phyloP scores from a whole-genome alignment of 1,284 basidiomycete species.

The Marasmius sp. region DNA sequence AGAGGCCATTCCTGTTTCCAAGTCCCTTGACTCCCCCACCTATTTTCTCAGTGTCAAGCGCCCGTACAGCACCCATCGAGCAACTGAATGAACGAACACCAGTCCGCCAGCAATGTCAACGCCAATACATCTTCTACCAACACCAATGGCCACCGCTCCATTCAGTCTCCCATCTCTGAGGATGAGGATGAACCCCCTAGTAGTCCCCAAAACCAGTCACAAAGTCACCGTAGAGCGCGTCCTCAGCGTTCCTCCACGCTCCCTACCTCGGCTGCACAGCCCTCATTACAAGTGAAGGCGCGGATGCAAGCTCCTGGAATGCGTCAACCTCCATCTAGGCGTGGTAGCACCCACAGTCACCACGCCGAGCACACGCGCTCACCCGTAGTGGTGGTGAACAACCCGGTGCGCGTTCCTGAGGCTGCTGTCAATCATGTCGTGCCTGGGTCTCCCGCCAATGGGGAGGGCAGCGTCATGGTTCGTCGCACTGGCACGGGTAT shows the following conservation, averaged over 20 bases:
- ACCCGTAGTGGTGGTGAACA: neutral
- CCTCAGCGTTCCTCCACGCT: slow-evolving; percentile 30
- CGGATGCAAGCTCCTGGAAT: neutral
- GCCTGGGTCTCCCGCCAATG: neutral
- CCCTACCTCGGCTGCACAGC: slow-evolving; percentile 9
- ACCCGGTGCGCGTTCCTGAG: neutral
- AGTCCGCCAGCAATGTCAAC: neutral
- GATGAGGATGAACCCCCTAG: slow-evolving; percentile 43
- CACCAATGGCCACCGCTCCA: neutral
- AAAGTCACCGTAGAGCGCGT: slow-evolving; percentile 16
- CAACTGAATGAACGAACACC: neutral
- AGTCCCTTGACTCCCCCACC: too few species aligned
- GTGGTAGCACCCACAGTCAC: neutral
- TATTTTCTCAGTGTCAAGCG: too few species aligned
- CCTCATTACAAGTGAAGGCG: slow-evolving; percentile 1
- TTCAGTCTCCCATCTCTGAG: slow-evolving; percentile 22
- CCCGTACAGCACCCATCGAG: too few species aligned
- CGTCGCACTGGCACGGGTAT: neutral
- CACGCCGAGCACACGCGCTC: neutral
- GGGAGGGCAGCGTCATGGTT: neutral
- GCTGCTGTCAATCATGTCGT: neutral
- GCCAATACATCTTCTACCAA: neutral
- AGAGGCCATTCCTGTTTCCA: too few species aligned
- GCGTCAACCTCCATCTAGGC: neutral
- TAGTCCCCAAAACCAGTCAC: slow-evolving; percentile 21